phyloP scores from a whole-genome alignment of 768 basidiomycete species.

The Kwoniella sp. region DNA sequence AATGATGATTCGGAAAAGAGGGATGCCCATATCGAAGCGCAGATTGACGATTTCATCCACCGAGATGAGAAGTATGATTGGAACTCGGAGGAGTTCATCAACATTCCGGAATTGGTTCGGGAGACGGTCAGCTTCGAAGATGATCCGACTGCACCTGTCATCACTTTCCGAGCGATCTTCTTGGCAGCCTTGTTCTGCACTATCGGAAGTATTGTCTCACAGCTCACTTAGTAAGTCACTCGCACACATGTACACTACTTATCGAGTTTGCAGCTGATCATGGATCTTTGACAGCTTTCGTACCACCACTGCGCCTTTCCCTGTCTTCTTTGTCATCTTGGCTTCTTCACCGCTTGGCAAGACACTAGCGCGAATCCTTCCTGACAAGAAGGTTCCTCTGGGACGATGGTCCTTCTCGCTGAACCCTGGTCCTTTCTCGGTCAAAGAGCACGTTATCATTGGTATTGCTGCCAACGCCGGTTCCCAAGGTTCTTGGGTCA shows the following conservation, averaged over 20 bases:
- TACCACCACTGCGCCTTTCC: constrained; percentile 22
- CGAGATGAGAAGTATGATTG: constrained; percentile 14
- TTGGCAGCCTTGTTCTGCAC: constrained; percentile 11
- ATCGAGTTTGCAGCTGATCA: too few relatives aligned
- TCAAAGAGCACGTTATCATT: constrained; percentile 16
- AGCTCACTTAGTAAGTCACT: constrained; percentile 4
- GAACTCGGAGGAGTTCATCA: constrained; percentile 20
- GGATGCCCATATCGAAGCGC: neutral
- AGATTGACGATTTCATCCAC: constrained; percentile 7
- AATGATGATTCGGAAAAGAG: neutral
- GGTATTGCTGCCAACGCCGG: constrained; percentile 20
- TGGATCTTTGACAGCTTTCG: constrained; percentile 16
- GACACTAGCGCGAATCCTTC: neutral
- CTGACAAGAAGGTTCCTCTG: constrained; percentile 6
- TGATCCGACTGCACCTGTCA: constrained; percentile 11
- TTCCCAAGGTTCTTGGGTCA: constrained; percentile 18
- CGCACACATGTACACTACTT: neutral
- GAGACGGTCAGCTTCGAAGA: constrained; percentile 23
- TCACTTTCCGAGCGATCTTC: constrained; percentile 12
- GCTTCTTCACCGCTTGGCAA: constrained; percentile 6
- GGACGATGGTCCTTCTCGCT: constrained; percentile 11
- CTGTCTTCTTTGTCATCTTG: constrained; percentile 23
- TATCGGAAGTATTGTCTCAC: constrained; percentile 15
- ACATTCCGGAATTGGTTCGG: constrained; percentile 16
- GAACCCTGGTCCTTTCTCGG: neutral